Evolutionary conservation across 352 stramenopile genomes (phyloP).

Genomic region (Peronospora destructor): DNA sequence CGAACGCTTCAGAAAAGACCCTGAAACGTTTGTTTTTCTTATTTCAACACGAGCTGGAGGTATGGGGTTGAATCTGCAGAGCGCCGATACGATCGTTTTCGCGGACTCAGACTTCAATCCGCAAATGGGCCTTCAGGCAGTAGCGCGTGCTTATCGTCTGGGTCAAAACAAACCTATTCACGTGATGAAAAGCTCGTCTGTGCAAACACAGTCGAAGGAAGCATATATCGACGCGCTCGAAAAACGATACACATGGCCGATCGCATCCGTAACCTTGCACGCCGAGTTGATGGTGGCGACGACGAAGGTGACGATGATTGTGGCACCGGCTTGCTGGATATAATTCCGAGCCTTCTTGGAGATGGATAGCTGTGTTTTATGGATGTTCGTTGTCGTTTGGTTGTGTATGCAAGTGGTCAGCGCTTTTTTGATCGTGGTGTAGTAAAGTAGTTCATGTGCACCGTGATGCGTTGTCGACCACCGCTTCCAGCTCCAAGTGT

Average conservation of each 20-base stretch:
- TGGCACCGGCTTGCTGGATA: constrained; percentile 46
- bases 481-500: no score
- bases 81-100: constrained; percentile 81
- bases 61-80: constrained; percentile 65
- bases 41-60: constrained; percentile 70
- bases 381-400: no score
- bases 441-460: no score
- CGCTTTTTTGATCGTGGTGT: no score
- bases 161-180: constrained; percentile 74
- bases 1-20: constrained; percentile 76
- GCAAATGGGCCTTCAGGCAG: constrained; percentile 54
- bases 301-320: constrained; percentile 33
- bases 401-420: no score
- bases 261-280: constrained; percentile 58
- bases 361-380: no score
- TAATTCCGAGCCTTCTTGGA: no score
- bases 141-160: constrained; percentile 62
- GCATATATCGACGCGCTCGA: constrained; percentile 62
- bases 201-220: constrained; percentile 71
- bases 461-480: no score
- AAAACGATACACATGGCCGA: constrained; percentile 72
- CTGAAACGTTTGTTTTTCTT: constrained; percentile 81
- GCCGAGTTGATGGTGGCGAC: constrained; percentile 15
- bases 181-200: constrained; percentile 77
- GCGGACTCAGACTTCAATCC: constrained; percentile 78